A percentile compares a stretch with the other conserved stretches of the same genome.
Evolutionary conservation across 139 green algal species (phyloP).

Genomic region (Volvox africanus): DNA sequence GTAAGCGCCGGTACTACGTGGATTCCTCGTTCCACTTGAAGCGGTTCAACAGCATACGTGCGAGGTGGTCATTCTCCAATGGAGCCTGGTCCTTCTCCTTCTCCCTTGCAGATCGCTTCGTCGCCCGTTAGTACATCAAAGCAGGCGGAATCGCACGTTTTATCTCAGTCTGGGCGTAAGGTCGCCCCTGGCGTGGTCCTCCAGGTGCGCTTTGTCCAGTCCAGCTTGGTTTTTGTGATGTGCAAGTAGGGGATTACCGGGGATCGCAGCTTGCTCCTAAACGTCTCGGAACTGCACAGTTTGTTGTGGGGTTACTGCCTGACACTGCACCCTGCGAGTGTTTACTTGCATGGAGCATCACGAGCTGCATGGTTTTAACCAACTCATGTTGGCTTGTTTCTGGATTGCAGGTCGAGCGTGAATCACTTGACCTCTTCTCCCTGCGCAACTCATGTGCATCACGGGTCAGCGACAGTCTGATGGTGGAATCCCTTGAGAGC

Average conservation of each 20-base stretch:
- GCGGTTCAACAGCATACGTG: no score
- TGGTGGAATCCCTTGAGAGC: slow-evolving; percentile 40
- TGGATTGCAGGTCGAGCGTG: neutral
- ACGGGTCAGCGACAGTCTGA: slow-evolving; percentile 33
- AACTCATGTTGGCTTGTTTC: no score
- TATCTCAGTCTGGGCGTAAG: neutral
- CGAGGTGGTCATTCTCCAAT: no score
- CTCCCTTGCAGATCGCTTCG: slow-evolving; percentile 8
- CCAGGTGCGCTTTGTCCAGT: neutral
- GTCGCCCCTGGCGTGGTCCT: slow-evolving; percentile 1
- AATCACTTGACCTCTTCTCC: slow-evolving; percentile 42
- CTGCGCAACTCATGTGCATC: slow-evolving; percentile 6
- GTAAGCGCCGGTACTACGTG: neutral
- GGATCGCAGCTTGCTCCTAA: no score
- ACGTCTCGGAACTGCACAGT: no score
- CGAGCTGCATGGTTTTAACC: no score
- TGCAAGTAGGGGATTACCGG: no score
- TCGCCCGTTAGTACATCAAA: slow-evolving; percentile 18
- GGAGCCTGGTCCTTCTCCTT: neutral
- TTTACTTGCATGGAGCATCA: no score
- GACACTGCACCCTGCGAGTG: no score
- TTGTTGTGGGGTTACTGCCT: no score
- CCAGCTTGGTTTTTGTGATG: no score
- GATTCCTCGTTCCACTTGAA: no score
- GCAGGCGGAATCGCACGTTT: neutral